These are phyloP conservation scores for Aspergillus brasiliensis DNA, from an alignment of 2,329 filamentous ascomycete species.

Conservation along the genomic window DNA sequence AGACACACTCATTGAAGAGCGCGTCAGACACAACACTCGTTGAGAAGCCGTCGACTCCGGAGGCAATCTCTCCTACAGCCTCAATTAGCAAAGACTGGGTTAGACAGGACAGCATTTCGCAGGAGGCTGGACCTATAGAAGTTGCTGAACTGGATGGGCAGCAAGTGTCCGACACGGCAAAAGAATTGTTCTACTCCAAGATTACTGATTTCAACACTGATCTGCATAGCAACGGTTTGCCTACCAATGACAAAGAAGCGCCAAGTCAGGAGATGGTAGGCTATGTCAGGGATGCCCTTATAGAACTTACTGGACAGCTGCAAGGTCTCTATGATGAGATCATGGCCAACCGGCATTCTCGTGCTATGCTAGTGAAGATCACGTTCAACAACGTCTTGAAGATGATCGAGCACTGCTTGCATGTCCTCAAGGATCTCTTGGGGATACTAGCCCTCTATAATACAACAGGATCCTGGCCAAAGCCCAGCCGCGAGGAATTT, in stretches of 20 bases:
- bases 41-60: not conserved
- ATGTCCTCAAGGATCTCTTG: slow-evolving; percentile 29
- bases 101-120: not conserved
- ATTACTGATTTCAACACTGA: slow-evolving; percentile 24
- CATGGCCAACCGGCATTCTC: slow-evolving; percentile 27
- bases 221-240: slow-evolving; percentile 10
- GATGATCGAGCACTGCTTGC: slow-evolving; percentile 36
- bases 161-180: slow-evolving; percentile 28
- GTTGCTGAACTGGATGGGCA: slow-evolving; percentile 41
- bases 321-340: slow-evolving; percentile 25
- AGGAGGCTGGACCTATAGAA: slow-evolving; percentile 23
- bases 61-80: slow-evolving; percentile 2
- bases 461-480: slow-evolving; percentile 35
- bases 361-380: slow-evolving; percentile 20
- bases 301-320: slow-evolving; percentile 32
- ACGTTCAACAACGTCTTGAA: slow-evolving; percentile 28
- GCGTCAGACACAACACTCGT: slow-evolving; percentile 9
- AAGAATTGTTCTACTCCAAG: slow-evolving; percentile 19
- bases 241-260: slow-evolving; percentile 15
- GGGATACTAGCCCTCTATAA: slow-evolving; percentile 33
- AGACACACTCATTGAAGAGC: slow-evolving; percentile 9
- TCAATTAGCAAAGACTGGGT: slow-evolving; percentile 8
- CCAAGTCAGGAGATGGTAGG: slow-evolving; percentile 28
- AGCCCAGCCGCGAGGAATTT: slow-evolving; percentile 31
- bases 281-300: slow-evolving; percentile 33